phyloP scores from a whole-genome alignment of 768 basidiomycete species.

The Ephemerocybe angulata region DNA sequence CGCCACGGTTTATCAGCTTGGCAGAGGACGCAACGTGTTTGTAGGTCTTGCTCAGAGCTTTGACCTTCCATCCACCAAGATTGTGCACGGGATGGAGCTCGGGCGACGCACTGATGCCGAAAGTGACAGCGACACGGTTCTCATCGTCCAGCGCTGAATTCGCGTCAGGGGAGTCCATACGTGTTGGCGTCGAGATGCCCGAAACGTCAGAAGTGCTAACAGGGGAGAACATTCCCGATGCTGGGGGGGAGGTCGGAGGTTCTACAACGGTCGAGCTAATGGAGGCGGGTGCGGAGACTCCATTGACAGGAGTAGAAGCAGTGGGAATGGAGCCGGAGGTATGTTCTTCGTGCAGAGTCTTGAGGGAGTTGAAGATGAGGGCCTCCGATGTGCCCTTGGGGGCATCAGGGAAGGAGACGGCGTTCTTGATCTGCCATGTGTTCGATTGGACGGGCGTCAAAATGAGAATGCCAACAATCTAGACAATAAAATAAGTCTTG shows the following conservation, averaged over 20 bases:
- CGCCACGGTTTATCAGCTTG: slow-evolving; percentile 38
- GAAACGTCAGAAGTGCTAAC: neutral
- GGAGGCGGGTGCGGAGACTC: neutral
- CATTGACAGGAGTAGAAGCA: slow-evolving; percentile 11
- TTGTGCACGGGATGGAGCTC: slow-evolving; percentile 39
- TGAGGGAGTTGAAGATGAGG: slow-evolving; percentile 46
- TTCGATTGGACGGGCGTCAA: slow-evolving; percentile 42
- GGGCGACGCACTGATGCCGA: slow-evolving; percentile 46
- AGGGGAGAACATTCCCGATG: neutral
- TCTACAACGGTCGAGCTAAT: neutral
- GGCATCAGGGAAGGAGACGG: slow-evolving; percentile 48
- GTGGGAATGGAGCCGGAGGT: too few species aligned
- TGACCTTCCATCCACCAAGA: slow-evolving; percentile 45
- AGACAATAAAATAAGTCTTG: slow-evolving; percentile 19
- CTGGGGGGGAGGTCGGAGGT: neutral
- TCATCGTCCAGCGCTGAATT: slow-evolving; percentile 10
- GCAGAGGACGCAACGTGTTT: slow-evolving; percentile 35
- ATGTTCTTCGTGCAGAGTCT: slow-evolving; percentile 34
- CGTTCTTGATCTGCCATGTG: slow-evolving; percentile 55
- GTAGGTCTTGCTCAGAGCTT: slow-evolving; percentile 41
- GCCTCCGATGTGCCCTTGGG: slow-evolving; percentile 53
- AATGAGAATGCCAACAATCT: slow-evolving; percentile 47
- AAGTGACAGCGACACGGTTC: slow-evolving; percentile 37
- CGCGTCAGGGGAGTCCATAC: neutral
- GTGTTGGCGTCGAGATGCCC: neutral